Conservation (phyloP, 768 basidiomycete genomes). For the Hygrophoropsis aurantiaca region DNA sequence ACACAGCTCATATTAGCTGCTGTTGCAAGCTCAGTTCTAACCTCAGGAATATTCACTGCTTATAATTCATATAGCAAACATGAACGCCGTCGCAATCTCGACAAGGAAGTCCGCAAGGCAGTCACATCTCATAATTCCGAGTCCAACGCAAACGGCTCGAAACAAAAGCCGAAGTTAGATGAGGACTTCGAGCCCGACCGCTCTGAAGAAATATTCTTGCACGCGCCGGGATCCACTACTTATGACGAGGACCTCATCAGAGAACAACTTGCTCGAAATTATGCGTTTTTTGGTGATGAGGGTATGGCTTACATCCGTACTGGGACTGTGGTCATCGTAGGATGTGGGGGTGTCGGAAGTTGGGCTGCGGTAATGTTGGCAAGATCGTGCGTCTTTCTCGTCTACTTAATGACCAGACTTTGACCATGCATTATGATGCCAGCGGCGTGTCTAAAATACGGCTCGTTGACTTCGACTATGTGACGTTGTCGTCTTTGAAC, state of each 20-base stretch:
- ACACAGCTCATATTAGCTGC: conserved; percentile 67
- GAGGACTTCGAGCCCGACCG: background rate
- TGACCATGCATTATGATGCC: conserved; percentile 3
- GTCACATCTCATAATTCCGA: conserved; percentile 32
- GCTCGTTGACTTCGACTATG: conserved; percentile 94
- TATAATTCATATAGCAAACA: conserved; percentile 52
- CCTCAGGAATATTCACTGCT: conserved; percentile 57
- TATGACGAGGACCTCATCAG: conserved; percentile 81
- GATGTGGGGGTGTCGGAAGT: conserved; percentile 95
- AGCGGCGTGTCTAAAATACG: conserved; percentile 78
- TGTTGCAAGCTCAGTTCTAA: conserved; percentile 60
- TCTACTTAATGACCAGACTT: too few species aligned
- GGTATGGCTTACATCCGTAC: conserved; percentile 77
- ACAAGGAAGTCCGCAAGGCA: conserved; percentile 56
- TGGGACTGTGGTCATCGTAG: conserved; percentile 82
- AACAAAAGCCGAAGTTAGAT: background rate
- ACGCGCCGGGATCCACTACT: conserved; percentile 11
- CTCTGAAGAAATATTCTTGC: conserved; percentile 16
- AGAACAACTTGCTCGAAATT: conserved; percentile 92
- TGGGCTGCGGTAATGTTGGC: conserved; percentile 95
- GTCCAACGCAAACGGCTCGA: background rate
- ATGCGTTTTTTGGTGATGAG: conserved; percentile 91
- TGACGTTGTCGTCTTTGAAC: conserved; percentile 92
- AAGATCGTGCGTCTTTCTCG: conserved; percentile 82
- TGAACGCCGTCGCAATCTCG: conserved; percentile 52